Evolutionary conservation across 306 rosid genomes (phyloP).

Genomic region (Medicago ruthenica): DNA sequence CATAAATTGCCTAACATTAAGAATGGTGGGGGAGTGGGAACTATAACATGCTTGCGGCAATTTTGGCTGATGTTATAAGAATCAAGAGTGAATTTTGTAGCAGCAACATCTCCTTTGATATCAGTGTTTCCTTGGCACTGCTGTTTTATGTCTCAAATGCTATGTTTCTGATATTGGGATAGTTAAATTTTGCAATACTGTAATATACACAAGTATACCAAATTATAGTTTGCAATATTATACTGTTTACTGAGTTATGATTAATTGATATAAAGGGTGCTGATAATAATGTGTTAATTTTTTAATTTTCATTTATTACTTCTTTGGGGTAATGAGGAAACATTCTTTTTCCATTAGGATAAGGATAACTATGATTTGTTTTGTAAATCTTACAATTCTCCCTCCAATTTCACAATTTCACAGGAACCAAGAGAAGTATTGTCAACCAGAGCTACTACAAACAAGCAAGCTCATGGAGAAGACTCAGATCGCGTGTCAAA

Average conservation of each 20-base stretch:
- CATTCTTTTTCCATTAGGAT: slow-evolving; percentile 19
- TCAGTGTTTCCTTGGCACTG: slow-evolving; percentile 7
- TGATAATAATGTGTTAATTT: background rate
- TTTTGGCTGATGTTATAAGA: background rate
- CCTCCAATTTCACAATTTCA: slow-evolving; percentile 40
- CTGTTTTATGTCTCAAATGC: slow-evolving; percentile 10
- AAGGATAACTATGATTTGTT: background rate
- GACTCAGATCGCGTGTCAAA: slow-evolving; percentile 45
- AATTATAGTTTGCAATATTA: slow-evolving; percentile 10
- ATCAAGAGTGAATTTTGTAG: background rate
- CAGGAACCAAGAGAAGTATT: slow-evolving; percentile 70
- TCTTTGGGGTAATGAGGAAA: slow-evolving; percentile 7
- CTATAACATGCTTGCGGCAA: slow-evolving; percentile 14
- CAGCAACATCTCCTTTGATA: background rate
- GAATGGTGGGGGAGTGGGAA: background rate
- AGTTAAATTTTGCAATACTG: background rate
- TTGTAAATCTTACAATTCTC: slow-evolving; percentile 27
- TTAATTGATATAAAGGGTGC: slow-evolving; percentile 2
- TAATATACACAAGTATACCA: background rate
- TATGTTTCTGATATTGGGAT: slow-evolving; percentile 23
- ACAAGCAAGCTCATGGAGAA: slow-evolving; percentile 58
- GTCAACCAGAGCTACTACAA: slow-evolving; percentile 47
- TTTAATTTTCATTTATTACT: background rate
- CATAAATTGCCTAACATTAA: background rate
- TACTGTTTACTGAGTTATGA: slow-evolving; percentile 13